Evolutionary conservation across 140 eudicot species (phyloP), one percentile per base, ranked within the genome.

Genomic region (Bidens hawaiensis): DNA sequence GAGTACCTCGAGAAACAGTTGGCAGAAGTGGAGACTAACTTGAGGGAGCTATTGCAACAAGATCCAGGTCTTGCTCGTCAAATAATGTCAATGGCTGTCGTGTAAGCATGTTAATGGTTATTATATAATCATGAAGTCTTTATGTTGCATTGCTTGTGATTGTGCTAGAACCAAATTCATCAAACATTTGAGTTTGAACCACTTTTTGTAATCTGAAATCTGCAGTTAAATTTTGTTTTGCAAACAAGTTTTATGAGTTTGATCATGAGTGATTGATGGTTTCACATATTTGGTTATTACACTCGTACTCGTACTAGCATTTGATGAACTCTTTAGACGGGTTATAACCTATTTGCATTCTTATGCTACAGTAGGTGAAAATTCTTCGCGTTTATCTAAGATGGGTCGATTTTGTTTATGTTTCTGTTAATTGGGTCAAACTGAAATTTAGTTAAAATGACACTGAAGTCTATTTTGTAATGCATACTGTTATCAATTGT

Each of bases 31-130:
- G 99, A 93, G 79, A 68, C 61, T 49, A 88, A 85, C 79, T 76
- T 93, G 58, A 72, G 85, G 88, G 99, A 93, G 84, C 88, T 94
- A 50, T 69, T 88, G 80, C 99, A 88, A 72, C 95, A 85, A 70
- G 99, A 93, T 68, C 96, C 99, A 22, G 81, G 85, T 52, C 89
- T 93, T 65, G 91, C 99, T 48, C 96, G 96, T 60, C 99, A 93
- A 72, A 93, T 93, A 53, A 93, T 93, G 99, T 72, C 99, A 57
- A 85, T 93, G 95, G 78, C 98, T 24, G 89, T 84, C 53, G 80
- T 75, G 11, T 75, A 68, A 50, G 26, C 42, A 33, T 59, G 17
- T 41, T 28, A 56, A 21, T 31, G 46, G 23, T 64, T 36, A 27
- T 15, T 17, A 24, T 9, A 25, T 6, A 16, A 17, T 30, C 30